Percentiles rank a stretch among this genome's conserved stretches.
Evolutionary conservation across 2,329 filamentous ascomycete species (phyloP).

Genomic region (Alternaria gansuensis): DNA sequence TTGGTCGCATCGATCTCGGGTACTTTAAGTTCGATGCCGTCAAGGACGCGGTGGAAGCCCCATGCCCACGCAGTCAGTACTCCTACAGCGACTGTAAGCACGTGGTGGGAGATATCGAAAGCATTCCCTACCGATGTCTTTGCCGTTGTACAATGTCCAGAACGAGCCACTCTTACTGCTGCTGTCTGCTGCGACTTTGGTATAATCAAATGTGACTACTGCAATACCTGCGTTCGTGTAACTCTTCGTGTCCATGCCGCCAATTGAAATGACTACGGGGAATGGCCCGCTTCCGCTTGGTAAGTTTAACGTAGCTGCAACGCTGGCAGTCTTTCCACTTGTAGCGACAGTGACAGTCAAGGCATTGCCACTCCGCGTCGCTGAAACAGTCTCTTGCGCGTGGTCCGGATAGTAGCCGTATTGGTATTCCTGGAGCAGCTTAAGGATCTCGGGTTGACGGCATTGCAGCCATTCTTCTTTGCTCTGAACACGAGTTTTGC

Average conservation of each 20-base stretch:
- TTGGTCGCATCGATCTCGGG: slow-evolving; percentile 49
- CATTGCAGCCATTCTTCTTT: slow-evolving; percentile 61
- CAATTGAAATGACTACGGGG: slow-evolving; percentile 61
- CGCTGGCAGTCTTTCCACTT: slow-evolving; percentile 57
- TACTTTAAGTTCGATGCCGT: slow-evolving; percentile 50
- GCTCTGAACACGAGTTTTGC: slow-evolving; percentile 55
- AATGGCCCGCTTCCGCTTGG: slow-evolving; percentile 55
- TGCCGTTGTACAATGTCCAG: slow-evolving; percentile 60
- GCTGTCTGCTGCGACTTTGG: slow-evolving; percentile 59
- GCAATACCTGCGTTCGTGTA: slow-evolving; percentile 61
- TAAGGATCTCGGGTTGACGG: slow-evolving; percentile 61
- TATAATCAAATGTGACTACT: slow-evolving; percentile 62
- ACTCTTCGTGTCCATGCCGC: slow-evolving; percentile 60
- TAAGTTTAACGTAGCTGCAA: slow-evolving; percentile 57
- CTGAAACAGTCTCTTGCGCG: slow-evolving; percentile 57
- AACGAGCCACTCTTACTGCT: slow-evolving; percentile 61
- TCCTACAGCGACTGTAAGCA: slow-evolving; percentile 26
- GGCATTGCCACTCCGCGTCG: slow-evolving; percentile 58
- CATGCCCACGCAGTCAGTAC: slow-evolving; percentile 52
- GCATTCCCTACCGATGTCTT: slow-evolving; percentile 57
- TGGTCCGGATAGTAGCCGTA: slow-evolving; percentile 63
- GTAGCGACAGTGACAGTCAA: slow-evolving; percentile 57
- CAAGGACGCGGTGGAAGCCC: slow-evolving; percentile 53
- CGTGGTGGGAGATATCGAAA: neutral
- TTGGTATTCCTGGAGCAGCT: slow-evolving; percentile 62